These are phyloP conservation scores for Pichia sp. DNA, from an alignment of 1,139 yeast genomes.

Conservation along the genomic window DNA sequence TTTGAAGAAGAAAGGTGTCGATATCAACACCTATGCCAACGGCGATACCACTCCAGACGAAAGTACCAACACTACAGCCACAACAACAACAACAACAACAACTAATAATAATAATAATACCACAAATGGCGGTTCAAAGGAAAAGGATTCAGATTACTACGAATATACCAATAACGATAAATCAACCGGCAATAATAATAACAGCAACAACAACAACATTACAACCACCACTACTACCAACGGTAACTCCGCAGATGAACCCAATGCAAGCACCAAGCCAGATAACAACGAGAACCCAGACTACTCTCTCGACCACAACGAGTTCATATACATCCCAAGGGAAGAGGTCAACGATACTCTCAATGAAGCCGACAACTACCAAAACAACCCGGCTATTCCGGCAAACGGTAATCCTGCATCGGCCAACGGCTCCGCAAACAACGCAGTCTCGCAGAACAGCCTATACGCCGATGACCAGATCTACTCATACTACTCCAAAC, in stretches of 20 bases:
- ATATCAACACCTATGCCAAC: neutral
- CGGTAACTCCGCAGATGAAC: neutral
- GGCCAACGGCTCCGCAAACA: neutral
- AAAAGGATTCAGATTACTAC: too few species aligned
- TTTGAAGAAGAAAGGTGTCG: constrained; percentile 35
- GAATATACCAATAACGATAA: too few species aligned
- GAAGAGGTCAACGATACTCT: neutral
- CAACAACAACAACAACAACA: too few species aligned
- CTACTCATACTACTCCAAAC: constrained; percentile 11
- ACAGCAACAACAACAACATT: neutral
- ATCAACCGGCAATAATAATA: neutral
- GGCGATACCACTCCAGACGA: too few species aligned
- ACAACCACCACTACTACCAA: neutral
- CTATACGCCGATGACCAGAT: constrained; percentile 2
- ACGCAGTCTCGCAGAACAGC: neutral
- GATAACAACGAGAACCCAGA: neutral
- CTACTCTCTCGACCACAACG: constrained; percentile 1
- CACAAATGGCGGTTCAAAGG: too few species aligned
- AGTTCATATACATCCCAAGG: constrained; percentile 2
- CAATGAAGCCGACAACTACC: neutral
- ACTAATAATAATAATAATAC: neutral
- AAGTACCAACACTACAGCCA: too few species aligned
- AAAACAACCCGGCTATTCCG: neutral
- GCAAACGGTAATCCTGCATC: too few species aligned
- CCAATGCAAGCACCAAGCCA: neutral